Evolutionary conservation across 1,284 basidiomycete species (phyloP).

Genomic region (Hemileia vastatrix): DNA sequence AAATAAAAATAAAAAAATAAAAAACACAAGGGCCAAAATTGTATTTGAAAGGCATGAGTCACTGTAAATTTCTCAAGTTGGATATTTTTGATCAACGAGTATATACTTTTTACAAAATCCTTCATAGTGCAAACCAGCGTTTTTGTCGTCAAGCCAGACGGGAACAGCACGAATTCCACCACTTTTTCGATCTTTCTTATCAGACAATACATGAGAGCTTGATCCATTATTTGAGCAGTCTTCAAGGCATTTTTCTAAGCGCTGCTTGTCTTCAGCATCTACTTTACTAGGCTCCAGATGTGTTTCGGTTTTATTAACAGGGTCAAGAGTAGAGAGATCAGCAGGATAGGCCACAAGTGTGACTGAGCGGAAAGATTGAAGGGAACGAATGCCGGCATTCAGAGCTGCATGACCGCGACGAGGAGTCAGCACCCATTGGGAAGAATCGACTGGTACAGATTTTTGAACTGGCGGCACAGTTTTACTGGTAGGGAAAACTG

Average conservation of each 20-base stretch:
- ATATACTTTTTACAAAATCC: constrained; percentile 94
- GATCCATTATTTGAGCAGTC: constrained; percentile 38
- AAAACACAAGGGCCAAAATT: not conserved
- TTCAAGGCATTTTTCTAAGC: constrained; percentile 56
- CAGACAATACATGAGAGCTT: constrained; percentile 4
- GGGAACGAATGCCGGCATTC: constrained; percentile 80
- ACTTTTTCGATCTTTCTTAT: constrained; percentile 49
- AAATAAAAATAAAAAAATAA: constrained; percentile 15
- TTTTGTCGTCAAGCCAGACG: constrained; percentile 81
- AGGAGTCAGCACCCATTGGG: constrained; percentile 64
- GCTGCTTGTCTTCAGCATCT: constrained; percentile 53
- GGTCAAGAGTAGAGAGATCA: constrained; percentile 53
- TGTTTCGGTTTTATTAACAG: constrained; percentile 38
- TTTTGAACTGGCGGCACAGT: not conserved
- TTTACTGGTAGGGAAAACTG: not conserved
- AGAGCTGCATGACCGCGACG: constrained; percentile 89
- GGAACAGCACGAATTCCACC: constrained; percentile 60
- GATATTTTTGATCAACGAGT: not conserved
- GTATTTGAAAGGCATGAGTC: no score
- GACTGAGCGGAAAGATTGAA: constrained; percentile 74
- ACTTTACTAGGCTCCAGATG: constrained; percentile 53
- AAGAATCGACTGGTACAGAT: not conserved
- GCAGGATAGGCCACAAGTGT: constrained; percentile 89
- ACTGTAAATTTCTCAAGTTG: no score
- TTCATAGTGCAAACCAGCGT: constrained; percentile 79